Evolutionary conservation across 257 asterid species (phyloP), one percentile per base, ranked within the genome.

Genomic region (Primulina eburnea): DNA sequence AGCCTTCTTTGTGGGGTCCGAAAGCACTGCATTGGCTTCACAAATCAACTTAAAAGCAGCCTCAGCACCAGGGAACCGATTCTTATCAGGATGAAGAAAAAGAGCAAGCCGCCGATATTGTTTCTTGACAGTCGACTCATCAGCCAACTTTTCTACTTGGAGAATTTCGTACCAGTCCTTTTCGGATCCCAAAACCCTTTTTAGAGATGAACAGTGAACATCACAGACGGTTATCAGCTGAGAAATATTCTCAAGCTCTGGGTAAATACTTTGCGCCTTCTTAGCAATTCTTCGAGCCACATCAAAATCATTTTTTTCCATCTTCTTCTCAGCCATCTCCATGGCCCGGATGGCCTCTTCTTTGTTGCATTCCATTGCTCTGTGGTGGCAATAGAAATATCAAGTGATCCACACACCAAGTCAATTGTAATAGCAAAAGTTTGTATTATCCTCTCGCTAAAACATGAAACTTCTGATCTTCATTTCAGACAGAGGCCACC

Each of bases 1-100:
- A 70, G 85, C 75, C 73, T 88, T 89, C 70, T 79, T 89, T 62
- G 69, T 55, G 66, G 76, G 80, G 71, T 91, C 97, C 0, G 91
- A 84, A 71, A 91, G 96, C 69, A 87, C 79, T 8, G 83, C 64
- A 76, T 87, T 78, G 68, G 97, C 97, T 81, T 91, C 92, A 34
- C 88, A 87, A 69, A 91, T 80, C 73, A 91, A 82, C 83, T 91
- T 87, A 75, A 91, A 89, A 78, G 97, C 96, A 59, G 93, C 89
- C 79, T 91, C 97, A 18, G 96, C 95, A 64, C 97, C 97, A 35
- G 95, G 92, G 37, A 87, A 87, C 64, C 85, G 82, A 84, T 89
- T 91, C 79, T 91, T 91, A 77, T 91, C 97, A 52, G 97, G 97
- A 81, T 91, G 97, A 66, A 91, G 93, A 50, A 72, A 47, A 28